Evolutionary conservation across 768 basidiomycete genomes (phyloP).

Genomic region (Pleurotus giganteus): DNA sequence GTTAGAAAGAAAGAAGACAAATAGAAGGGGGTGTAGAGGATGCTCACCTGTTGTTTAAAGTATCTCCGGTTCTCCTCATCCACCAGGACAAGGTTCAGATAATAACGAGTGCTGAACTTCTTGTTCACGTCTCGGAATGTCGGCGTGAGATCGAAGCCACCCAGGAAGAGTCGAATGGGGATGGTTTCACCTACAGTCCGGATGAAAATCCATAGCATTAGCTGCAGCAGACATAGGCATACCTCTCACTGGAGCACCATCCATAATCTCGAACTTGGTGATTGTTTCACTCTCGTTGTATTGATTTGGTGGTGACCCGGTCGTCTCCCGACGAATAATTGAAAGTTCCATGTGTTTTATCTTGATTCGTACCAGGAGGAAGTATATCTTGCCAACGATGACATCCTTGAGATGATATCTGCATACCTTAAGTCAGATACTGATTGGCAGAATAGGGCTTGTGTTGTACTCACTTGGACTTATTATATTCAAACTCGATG

Average conservation of each 20-base stretch:
- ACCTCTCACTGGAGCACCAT: slow-evolving; percentile 97
- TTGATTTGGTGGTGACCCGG: slow-evolving; percentile 96
- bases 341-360: slow-evolving; percentile 99
- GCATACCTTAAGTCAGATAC: neutral
- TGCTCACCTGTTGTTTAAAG: slow-evolving; percentile 88
- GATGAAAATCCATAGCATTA: neutral
- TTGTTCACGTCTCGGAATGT: slow-evolving; percentile 99
- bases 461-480: slow-evolving; percentile 77
- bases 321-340: slow-evolving; percentile 96
- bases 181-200: slow-evolving; percentile 85
- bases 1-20: neutral
- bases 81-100: slow-evolving; percentile 94
- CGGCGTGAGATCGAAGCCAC: slow-evolving; percentile 97
- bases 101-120: slow-evolving; percentile 96
- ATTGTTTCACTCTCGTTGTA: slow-evolving; percentile 99
- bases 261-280: slow-evolving; percentile 99
- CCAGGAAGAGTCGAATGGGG: slow-evolving; percentile 95
- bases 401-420: slow-evolving; percentile 99
- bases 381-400: slow-evolving; percentile 99
- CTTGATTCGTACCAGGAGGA: slow-evolving; percentile 96
- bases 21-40: neutral
- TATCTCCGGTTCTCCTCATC: slow-evolving; percentile 98
- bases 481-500: slow-evolving; percentile 99
- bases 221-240: slow-evolving; percentile 15
- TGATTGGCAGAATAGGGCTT: neutral